phyloP scores from a whole-genome alignment of 495 filamentous ascomycete species.

The Penicillium argentinense region DNA sequence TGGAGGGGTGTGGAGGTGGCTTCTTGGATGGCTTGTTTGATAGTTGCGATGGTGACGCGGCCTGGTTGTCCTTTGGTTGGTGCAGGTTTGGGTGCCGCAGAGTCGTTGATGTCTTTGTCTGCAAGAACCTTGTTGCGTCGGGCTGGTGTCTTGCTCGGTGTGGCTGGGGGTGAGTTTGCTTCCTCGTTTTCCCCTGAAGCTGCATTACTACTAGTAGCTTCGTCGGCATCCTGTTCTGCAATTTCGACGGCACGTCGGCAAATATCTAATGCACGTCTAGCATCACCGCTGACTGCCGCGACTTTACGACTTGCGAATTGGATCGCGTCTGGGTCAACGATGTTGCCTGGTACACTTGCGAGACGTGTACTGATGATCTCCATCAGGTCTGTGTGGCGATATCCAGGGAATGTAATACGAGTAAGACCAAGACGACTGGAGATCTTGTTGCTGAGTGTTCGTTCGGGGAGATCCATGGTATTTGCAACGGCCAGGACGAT shows the following conservation, averaged over 20 bases:
- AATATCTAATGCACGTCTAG: slow-evolving; percentile 89
- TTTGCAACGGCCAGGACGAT: slow-evolving; percentile 98
- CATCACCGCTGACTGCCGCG: slow-evolving; percentile 93
- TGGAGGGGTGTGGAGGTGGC: slow-evolving; percentile 91
- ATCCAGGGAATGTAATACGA: slow-evolving; percentile 94
- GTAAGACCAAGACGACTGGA: slow-evolving; percentile 85
- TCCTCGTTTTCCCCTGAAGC: slow-evolving; percentile 25
- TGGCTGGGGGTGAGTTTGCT: slow-evolving; percentile 39
- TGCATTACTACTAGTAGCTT: slow-evolving; percentile 26
- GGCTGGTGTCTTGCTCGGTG: slow-evolving; percentile 46
- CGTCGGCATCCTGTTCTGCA: slow-evolving; percentile 69
- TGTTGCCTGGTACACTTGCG: slow-evolving; percentile 79
- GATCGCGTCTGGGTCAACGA: slow-evolving; percentile 90
- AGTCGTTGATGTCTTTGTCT: slow-evolving; percentile 9
- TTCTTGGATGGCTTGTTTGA: slow-evolving; percentile 93
- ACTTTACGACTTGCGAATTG: slow-evolving; percentile 98
- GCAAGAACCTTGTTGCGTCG: slow-evolving; percentile 30
- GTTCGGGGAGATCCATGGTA: slow-evolving; percentile 97
- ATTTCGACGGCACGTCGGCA: slow-evolving; percentile 95
- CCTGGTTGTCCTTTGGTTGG: slow-evolving; percentile 39
- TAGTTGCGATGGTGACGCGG: slow-evolving; percentile 84
- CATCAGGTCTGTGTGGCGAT: slow-evolving; percentile 97
- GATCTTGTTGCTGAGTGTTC: slow-evolving; percentile 97
- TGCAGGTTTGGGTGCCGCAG: slow-evolving; percentile 15
- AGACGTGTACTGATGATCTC: slow-evolving; percentile 91